Percentiles rank a stretch among this genome's conserved stretches.
Conservation (phyloP, 2,329 filamentous ascomycete species). For the Exophiala lecanii-corni region DNA sequence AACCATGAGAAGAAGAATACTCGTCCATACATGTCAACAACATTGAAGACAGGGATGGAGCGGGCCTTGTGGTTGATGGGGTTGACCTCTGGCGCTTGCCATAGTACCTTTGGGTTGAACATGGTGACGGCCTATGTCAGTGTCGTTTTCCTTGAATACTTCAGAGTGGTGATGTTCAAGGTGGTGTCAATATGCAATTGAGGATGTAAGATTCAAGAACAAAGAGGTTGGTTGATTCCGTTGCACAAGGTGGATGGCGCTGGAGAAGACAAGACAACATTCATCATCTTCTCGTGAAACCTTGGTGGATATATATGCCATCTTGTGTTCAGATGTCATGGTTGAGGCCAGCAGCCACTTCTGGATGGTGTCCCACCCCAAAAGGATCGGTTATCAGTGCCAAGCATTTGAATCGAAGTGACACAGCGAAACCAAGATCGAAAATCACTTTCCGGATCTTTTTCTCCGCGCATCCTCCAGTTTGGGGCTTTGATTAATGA, state of each 20-base stretch:
- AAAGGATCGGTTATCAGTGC: not conserved
- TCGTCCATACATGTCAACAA: constrained; percentile 71
- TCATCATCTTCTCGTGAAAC: not conserved
- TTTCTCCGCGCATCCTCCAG: constrained; percentile 1
- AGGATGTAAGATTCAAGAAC: not conserved
- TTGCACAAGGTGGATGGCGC: not conserved
- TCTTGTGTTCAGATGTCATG: too few relatives aligned
- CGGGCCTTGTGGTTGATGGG: constrained; percentile 78
- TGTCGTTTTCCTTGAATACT: not conserved
- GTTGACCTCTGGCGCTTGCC: constrained; percentile 65
- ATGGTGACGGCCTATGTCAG: not conserved
- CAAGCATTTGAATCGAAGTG: not conserved
- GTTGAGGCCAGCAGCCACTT: not conserved
- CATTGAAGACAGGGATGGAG: constrained; percentile 74
- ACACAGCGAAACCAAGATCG: not conserved
- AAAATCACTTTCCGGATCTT: not conserved
- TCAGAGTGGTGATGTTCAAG: not conserved
- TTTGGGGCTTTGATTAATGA: not conserved
- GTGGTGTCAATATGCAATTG: not conserved
- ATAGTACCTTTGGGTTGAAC: not conserved
- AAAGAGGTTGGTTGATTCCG: not conserved
- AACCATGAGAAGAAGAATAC: constrained; percentile 90
- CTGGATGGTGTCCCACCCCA: not conserved
- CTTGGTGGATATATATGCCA: not conserved
- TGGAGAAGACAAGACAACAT: not conserved